Evolutionary conservation across 805 yeast species (phyloP).

Genomic region (Spathaspora arborariae): DNA sequence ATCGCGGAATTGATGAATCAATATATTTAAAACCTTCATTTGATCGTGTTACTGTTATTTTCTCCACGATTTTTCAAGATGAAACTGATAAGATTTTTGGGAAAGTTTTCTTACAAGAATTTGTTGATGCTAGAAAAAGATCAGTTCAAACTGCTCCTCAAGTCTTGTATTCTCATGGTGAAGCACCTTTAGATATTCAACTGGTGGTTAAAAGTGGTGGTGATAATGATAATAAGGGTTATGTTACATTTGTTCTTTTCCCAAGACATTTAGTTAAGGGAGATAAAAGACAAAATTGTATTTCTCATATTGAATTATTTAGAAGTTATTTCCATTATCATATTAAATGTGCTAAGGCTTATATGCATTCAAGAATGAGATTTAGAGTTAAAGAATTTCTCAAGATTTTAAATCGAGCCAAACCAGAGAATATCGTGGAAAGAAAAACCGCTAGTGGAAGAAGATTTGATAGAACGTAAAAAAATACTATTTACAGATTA

Average conservation of each 20-base stretch:
- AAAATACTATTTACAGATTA: neutral
- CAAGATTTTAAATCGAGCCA: conserved; percentile 94
- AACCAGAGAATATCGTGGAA: conserved; percentile 83
- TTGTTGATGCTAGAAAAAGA: conserved; percentile 92
- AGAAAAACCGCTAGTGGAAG: conserved; percentile 74
- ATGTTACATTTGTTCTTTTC: conserved; percentile 69
- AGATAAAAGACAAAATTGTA: conserved; percentile 77
- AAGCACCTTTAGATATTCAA: conserved; percentile 81
- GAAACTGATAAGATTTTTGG: conserved; percentile 94
- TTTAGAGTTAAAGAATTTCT: conserved; percentile 89
- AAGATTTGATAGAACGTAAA: conserved; percentile 42
- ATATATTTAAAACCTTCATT: conserved; percentile 87
- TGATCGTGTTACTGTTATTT: conserved; percentile 95
- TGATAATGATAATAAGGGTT: conserved; percentile 40
- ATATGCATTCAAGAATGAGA: conserved; percentile 98
- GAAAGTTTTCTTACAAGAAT: conserved; percentile 86
- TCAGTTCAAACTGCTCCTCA: conserved; percentile 98
- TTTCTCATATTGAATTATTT: conserved; percentile 87
- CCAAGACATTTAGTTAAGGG: conserved; percentile 69
- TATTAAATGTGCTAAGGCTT: conserved; percentile 97
- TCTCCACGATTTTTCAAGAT: conserved; percentile 91
- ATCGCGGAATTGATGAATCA: conserved; percentile 84
- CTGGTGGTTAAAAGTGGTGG: conserved; percentile 30
- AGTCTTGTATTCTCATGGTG: conserved; percentile 83
- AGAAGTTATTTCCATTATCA: conserved; percentile 98